These are phyloP conservation scores for Baeospora myosura DNA, from an alignment of 1,284 basidiomycete species.

Conservation along the genomic window DNA sequence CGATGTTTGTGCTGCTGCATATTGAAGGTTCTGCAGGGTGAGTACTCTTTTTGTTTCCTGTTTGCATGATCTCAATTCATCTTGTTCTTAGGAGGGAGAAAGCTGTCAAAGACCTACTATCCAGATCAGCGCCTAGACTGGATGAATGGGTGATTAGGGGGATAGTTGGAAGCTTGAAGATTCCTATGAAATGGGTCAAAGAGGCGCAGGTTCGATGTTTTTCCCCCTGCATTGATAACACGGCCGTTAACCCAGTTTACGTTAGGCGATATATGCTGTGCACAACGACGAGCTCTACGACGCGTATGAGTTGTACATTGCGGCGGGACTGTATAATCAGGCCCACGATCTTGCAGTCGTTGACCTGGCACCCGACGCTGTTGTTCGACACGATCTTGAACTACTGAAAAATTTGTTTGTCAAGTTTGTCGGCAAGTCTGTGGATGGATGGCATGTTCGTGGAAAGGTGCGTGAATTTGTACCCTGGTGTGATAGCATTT, in stretches of 20 bases:
- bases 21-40: constrained; percentile 76
- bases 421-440: constrained; percentile 53
- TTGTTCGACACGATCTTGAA: constrained; percentile 73
- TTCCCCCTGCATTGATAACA: constrained; percentile 8
- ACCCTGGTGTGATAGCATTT: constrained; percentile 6
- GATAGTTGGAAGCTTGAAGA: constrained; percentile 67
- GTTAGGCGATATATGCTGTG: constrained; percentile 61
- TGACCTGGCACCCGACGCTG: constrained; percentile 86
- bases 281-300: constrained; percentile 60
- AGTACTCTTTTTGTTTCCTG: constrained; percentile 20
- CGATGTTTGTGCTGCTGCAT: constrained; percentile 86
- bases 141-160: constrained; percentile 69
- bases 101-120: constrained; percentile 76
- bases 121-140: constrained; percentile 64
- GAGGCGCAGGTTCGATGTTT: constrained; percentile 66
- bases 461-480: constrained; percentile 57
- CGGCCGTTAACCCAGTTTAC: not conserved
- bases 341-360: constrained; percentile 80
- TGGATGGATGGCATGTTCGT: constrained; percentile 71
- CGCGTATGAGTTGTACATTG: constrained; percentile 74
- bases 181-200: constrained; percentile 83
- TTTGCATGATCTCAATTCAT: constrained; percentile 4
- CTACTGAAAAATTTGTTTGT: constrained; percentile 73
- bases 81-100: constrained; percentile 52
- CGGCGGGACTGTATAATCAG: constrained; percentile 60